These are phyloP conservation scores for Flagelloscypha sp. DNA, from an alignment of 768 basidiomycete genomes.

Conservation along the genomic window DNA sequence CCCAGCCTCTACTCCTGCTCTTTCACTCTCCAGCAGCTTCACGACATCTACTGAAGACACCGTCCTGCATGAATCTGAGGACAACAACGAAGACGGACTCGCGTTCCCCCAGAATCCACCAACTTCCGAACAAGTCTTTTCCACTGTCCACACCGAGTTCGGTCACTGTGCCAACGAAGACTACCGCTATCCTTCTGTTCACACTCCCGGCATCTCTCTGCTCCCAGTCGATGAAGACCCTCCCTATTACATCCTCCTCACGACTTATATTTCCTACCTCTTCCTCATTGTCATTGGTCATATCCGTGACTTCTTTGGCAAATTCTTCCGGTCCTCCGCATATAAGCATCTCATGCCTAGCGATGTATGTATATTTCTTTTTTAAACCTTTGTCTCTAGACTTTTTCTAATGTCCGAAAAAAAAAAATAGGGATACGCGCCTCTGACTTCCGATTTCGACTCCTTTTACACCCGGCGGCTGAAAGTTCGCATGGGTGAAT, in stretches of 20 bases:
- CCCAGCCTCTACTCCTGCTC: slow-evolving; percentile 58
- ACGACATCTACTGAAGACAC: slow-evolving; percentile 66
- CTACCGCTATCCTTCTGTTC: slow-evolving; percentile 61
- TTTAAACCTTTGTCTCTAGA: slow-evolving; percentile 6
- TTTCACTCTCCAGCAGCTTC: slow-evolving; percentile 67
- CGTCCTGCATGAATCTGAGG: slow-evolving; percentile 47
- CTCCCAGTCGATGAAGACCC: slow-evolving; percentile 69
- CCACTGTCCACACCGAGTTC: slow-evolving; percentile 82
- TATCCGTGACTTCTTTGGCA: slow-evolving; percentile 91
- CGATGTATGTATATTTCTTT: slow-evolving; percentile 50
- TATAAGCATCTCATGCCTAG: slow-evolving; percentile 80
- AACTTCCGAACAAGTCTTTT: slow-evolving; percentile 72
- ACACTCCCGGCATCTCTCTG: slow-evolving; percentile 34
- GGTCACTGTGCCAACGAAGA: slow-evolving; percentile 79
- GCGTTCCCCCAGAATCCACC: slow-evolving; percentile 58
- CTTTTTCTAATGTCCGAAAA: background rate
- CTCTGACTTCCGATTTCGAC: slow-evolving; percentile 96
- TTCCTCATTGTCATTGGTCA: slow-evolving; percentile 89
- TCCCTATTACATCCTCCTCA: slow-evolving; percentile 84
- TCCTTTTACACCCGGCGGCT: slow-evolving; percentile 98
- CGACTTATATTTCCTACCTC: slow-evolving; percentile 91
- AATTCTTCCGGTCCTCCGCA: slow-evolving; percentile 56
- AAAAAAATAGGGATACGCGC: slow-evolving; percentile 81
- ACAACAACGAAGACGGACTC: slow-evolving; percentile 46
- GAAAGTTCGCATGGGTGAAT: slow-evolving; percentile 91